Evolutionary conservation across 176 grass and related monocot genomes (phyloP).

Genomic region (Carex cristatella): DNA sequence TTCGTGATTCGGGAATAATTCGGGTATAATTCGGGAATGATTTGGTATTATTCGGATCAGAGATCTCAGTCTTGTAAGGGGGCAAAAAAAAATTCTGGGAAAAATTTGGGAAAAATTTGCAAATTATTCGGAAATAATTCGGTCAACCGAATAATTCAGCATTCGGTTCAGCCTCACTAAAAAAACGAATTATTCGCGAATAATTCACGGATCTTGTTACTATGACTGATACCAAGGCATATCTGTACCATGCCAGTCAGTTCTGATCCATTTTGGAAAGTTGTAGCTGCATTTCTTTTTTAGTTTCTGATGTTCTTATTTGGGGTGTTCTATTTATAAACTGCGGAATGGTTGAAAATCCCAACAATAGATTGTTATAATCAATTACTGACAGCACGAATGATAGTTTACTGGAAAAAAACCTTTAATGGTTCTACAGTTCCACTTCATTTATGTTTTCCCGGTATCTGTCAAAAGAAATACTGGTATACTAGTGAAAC

Average conservation of each 20-base stretch:
- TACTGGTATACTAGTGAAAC: constrained; percentile 1
- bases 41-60: too few relatives aligned
- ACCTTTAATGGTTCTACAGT: background rate
- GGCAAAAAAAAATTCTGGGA: too few relatives aligned
- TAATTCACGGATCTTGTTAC: too few relatives aligned
- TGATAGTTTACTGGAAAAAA: background rate
- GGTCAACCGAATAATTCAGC: too few relatives aligned
- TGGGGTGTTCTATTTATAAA: background rate
- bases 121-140: too few relatives aligned
- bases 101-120: too few relatives aligned
- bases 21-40: too few relatives aligned
- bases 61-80: too few relatives aligned
- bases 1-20: too few relatives aligned
- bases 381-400: background rate
- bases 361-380: background rate
- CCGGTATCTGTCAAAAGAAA: background rate
- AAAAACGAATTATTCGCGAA: too few relatives aligned
- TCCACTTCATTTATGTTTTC: constrained; percentile 6
- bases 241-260: background rate
- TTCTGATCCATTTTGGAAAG: background rate
- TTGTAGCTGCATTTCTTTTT: background rate
- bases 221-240: background rate
- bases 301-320: background rate
- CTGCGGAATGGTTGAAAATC: background rate
- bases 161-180: too few relatives aligned